These are phyloP conservation scores for Penicillium canescens DNA, from an alignment of 495 filamentous ascomycete genomes.

Conservation along the genomic window DNA sequence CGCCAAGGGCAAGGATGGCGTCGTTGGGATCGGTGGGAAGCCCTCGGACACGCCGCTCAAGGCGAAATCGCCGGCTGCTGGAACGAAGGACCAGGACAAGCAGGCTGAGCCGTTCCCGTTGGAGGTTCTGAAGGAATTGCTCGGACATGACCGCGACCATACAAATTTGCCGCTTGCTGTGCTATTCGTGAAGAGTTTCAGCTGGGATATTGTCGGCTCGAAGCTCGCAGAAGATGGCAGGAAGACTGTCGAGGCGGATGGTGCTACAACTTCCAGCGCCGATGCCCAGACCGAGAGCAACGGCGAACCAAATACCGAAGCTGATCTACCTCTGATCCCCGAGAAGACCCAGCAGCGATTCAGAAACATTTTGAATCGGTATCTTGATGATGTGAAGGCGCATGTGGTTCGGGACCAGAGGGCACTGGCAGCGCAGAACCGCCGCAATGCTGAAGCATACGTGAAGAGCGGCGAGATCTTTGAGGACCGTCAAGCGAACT, in stretches of 20 bases:
- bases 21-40: conserved; percentile 46
- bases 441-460: conserved; percentile 96
- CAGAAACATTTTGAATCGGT: conserved; percentile 81
- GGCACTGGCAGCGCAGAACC: conserved; percentile 74
- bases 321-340: conserved; percentile 70
- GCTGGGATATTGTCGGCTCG: conserved; percentile 90
- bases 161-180: conserved; percentile 87
- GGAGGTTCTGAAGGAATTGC: conserved; percentile 93
- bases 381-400: conserved; percentile 89
- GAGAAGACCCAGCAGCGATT: conserved; percentile 84
- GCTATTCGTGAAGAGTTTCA: conserved; percentile 92
- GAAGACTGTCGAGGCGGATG: conserved; percentile 84
- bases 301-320: conserved; percentile 35
- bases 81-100: conserved; percentile 38
- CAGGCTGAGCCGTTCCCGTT: conserved; percentile 84
- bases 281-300: conserved; percentile 49
- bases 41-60: conserved; percentile 56
- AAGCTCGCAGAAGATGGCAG: conserved; percentile 70
- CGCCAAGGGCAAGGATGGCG: conserved; percentile 63
- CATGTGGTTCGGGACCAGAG: conserved; percentile 91
- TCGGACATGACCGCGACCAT: conserved; percentile 92
- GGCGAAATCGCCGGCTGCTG: conserved; percentile 28
- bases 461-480: conserved; percentile 99
- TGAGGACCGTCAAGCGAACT: conserved; percentile 93
- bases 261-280: conserved; percentile 53